A percentile compares a stretch with the other conserved stretches of the same genome.
Conservation (phyloP, 352 stramenopile species). For the Phytophthora megakarya region DNA sequence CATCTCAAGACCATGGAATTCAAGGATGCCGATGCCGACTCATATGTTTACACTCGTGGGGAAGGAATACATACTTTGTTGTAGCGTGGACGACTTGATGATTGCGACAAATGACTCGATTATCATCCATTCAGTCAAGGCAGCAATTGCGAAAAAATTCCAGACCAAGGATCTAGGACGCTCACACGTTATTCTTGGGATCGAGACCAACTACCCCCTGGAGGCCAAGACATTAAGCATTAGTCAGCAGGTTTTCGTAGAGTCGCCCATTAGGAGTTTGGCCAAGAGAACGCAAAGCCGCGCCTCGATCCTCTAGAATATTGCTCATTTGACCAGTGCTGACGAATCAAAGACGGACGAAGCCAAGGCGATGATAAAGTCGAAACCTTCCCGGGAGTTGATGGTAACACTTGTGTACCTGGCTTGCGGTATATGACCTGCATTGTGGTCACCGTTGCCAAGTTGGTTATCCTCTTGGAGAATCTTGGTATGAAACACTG, state of each 20-base stretch:
- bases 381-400: conserved; percentile 1
- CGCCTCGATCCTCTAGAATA: too few species aligned
- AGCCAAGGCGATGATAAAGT: too few species aligned
- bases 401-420: conserved; percentile 28
- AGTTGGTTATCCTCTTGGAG: conserved; percentile 29
- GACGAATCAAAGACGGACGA: too few species aligned
- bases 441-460: conserved; percentile 21
- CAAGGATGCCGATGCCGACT: background rate
- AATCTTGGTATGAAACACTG: conserved; percentile 27
- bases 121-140: background rate
- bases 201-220: background rate
- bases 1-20: background rate
- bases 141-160: background rate
- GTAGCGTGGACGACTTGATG: too few species aligned
- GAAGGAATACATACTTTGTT: background rate
- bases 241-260: too few species aligned
- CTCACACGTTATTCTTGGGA: background rate
- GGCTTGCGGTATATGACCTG: conserved; percentile 23
- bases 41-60: background rate
- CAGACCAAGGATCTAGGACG: background rate
- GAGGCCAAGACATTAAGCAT: too few species aligned
- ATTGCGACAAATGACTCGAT: background rate
- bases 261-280: too few species aligned
- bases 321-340: too few species aligned
- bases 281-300: too few species aligned